Conservation (phyloP, 2,329 filamentous ascomycete species). For the Aspergillus ochraceus region DNA sequence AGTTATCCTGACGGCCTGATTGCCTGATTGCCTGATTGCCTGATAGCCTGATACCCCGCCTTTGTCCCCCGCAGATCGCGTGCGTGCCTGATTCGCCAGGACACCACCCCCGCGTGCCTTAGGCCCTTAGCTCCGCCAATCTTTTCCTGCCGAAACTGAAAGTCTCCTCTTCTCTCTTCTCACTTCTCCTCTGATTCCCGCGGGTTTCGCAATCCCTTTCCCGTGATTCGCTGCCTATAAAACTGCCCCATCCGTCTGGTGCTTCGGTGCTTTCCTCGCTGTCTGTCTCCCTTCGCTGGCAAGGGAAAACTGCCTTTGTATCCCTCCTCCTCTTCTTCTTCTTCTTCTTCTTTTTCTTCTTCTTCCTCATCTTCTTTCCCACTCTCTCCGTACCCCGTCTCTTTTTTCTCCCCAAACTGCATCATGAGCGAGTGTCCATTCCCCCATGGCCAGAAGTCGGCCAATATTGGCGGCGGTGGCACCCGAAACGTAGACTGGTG, state of each 20-base stretch:
- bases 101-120: too few relatives aligned
- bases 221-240: neutral
- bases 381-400: neutral
- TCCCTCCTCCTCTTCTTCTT: too few relatives aligned
- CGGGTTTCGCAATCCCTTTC: neutral
- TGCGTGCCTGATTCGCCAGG: neutral
- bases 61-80: neutral
- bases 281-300: too few relatives aligned
- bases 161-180: too few relatives aligned
- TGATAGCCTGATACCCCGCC: neutral
- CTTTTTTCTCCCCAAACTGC: neutral
- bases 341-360: too few relatives aligned
- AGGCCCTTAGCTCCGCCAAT: too few relatives aligned
- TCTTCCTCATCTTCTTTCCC: neutral
- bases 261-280: too few relatives aligned
- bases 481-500: conserved; percentile 72
- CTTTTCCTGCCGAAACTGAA: too few relatives aligned
- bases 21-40: too few relatives aligned
- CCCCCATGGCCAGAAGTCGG: neutral
- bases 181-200: neutral
- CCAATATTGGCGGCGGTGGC: conserved; percentile 57
- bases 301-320: too few relatives aligned
- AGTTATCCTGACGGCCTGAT: too few relatives aligned
- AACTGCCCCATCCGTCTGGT: neutral
- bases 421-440: conserved; percentile 27